phyloP scores from a whole-genome alignment of 2,329 filamentous ascomycete species.

The Sporothrix humicola region DNA sequence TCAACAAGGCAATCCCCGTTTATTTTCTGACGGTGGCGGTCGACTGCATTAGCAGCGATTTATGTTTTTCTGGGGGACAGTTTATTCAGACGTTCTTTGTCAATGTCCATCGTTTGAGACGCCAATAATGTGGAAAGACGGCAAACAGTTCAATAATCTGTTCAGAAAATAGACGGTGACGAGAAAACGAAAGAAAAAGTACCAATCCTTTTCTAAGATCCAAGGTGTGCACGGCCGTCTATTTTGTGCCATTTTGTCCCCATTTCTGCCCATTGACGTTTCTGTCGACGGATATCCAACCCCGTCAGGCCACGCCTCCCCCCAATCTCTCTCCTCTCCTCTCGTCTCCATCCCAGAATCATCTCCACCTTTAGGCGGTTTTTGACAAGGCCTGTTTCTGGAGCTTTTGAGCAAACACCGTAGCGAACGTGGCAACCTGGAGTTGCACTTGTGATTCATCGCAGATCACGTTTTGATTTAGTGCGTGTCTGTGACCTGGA shows the following conservation, averaged over 20 bases:
- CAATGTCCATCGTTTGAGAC: background rate
- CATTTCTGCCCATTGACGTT: background rate
- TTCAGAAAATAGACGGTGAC: background rate
- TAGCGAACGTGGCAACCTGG: background rate
- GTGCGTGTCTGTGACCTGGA: background rate
- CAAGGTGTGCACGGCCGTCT: background rate
- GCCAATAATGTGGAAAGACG: too few relatives aligned
- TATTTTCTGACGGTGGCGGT: background rate
- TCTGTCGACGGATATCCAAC: background rate
- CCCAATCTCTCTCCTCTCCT: too few relatives aligned
- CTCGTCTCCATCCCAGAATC: background rate
- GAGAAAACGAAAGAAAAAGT: background rate
- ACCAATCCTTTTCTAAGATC: background rate
- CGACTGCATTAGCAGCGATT: background rate
- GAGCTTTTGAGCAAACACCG: background rate
- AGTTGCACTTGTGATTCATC: constrained; percentile 12
- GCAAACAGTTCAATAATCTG: background rate
- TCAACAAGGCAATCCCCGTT: background rate
- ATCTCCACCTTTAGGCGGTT: background rate
- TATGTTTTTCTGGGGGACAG: background rate
- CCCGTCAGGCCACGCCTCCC: background rate
- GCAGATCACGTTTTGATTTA: background rate
- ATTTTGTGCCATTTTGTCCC: background rate
- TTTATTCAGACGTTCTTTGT: background rate
- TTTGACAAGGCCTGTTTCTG: too few relatives aligned